Evolutionary conservation across 257 asterid species (phyloP).

Genomic region (Penstemon davidsonii): DNA sequence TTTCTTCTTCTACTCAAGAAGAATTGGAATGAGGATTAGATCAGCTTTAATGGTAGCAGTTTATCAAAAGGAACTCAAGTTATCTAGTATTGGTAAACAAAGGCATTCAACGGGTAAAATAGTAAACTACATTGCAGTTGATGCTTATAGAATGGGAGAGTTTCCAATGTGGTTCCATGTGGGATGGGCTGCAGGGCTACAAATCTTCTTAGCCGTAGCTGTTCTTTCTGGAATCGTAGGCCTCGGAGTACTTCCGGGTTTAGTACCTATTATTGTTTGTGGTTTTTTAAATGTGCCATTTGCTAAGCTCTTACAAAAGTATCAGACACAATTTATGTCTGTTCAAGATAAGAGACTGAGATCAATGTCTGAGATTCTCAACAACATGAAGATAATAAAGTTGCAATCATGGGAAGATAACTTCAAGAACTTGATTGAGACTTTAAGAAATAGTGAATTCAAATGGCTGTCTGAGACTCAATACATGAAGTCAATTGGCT

Average conservation of each 20-base stretch:
- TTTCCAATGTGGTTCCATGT: conserved; percentile 61
- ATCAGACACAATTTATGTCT: conserved; percentile 62
- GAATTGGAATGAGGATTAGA: conserved; percentile 71
- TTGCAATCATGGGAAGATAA: conserved; percentile 80
- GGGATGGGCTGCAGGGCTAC: conserved; percentile 52
- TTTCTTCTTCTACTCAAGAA: conserved; percentile 56
- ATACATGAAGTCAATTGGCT: conserved; percentile 36
- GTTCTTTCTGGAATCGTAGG: conserved; percentile 61
- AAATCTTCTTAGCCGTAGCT: conserved; percentile 39
- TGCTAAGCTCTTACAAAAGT: conserved; percentile 63
- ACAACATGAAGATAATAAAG: conserved; percentile 76
- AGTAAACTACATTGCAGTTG: conserved; percentile 72
- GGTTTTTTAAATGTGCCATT: conserved; percentile 65
- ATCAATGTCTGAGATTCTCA: conserved; percentile 66
- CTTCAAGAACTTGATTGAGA: conserved; percentile 52
- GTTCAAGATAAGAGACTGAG: conserved; percentile 67
- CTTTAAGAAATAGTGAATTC: conserved; percentile 52
- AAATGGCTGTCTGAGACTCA: conserved; percentile 64
- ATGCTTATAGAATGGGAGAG: conserved; percentile 81
- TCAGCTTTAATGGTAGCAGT: conserved; percentile 71
- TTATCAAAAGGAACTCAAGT: conserved; percentile 62
- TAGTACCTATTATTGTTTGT: conserved; percentile 53
- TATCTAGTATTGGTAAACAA: conserved; percentile 54
- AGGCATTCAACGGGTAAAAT: conserved; percentile 71
- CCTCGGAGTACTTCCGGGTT: conserved; percentile 67